Conservation (phyloP, 768 basidiomycete genomes). For the Chalciporus sphaerocephalus region DNA sequence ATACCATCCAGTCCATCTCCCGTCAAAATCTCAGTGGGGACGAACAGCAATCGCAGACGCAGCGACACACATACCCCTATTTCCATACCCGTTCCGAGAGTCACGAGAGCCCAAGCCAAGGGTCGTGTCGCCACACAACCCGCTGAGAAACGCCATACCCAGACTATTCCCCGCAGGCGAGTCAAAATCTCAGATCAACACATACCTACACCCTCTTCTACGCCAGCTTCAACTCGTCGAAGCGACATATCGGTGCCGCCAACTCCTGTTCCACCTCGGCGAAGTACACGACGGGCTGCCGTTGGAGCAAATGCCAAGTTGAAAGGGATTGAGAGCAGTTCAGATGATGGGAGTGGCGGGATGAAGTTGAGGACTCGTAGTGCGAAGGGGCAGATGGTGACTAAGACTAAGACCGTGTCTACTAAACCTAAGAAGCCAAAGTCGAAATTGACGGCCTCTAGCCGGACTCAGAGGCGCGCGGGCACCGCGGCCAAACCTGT, state of each 20-base stretch:
- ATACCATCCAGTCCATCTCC: constrained; percentile 30
- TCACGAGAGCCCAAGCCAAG: not conserved
- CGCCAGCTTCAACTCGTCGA: constrained; percentile 8
- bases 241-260: constrained; percentile 11
- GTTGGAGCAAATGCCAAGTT: constrained; percentile 13
- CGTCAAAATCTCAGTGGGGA: constrained; percentile 22
- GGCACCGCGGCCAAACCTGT: not conserved
- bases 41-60: constrained; percentile 1
- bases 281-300: constrained; percentile 25
- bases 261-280: constrained; percentile 20
- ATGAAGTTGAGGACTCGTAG: constrained; percentile 21
- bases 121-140: not conserved
- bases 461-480: constrained; percentile 6
- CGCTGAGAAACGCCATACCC: not conserved
- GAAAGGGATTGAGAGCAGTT: constrained; percentile 5
- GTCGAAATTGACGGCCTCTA: constrained; percentile 9
- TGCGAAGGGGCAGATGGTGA: constrained; percentile 5
- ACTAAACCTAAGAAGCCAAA: constrained; percentile 10
- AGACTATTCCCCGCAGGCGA: constrained; percentile 11
- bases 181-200: constrained; percentile 17
- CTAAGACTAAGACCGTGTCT: constrained; percentile 4
- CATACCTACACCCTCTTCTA: constrained; percentile 27
- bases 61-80: not conserved
- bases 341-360: constrained; percentile 6
- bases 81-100: constrained; percentile 7